Conservation (phyloP, 2,329 filamentous ascomycete species). For the Neoarthrinium moseri region DNA sequence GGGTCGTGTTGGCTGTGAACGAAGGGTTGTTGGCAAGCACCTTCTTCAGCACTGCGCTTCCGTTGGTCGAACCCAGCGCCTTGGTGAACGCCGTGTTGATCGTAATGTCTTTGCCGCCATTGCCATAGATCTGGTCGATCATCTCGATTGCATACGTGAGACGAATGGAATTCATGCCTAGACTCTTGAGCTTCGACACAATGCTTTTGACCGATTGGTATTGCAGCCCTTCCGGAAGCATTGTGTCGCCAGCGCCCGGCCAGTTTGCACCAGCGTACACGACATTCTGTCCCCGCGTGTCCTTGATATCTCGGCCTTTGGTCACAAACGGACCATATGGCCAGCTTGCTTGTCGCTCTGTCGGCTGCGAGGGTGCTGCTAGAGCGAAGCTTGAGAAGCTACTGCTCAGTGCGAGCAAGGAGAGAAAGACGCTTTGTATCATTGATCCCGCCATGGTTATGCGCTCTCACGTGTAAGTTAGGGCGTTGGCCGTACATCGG, state of each 20-base stretch:
- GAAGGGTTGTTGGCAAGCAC: slow-evolving; percentile 56
- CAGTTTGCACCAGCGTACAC: slow-evolving; percentile 59
- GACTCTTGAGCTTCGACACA: slow-evolving; percentile 52
- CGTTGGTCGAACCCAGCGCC: slow-evolving; percentile 50
- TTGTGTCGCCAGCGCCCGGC: slow-evolving; percentile 58
- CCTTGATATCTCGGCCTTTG: slow-evolving; percentile 40
- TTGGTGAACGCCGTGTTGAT: slow-evolving; percentile 42
- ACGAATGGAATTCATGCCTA: slow-evolving; percentile 64
- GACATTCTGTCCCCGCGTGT: slow-evolving; percentile 40
- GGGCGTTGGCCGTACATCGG: no score
- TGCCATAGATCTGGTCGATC: slow-evolving; percentile 57
- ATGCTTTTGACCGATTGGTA: slow-evolving; percentile 57
- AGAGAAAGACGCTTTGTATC: slow-evolving; percentile 17
- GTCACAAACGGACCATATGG: slow-evolving; percentile 34
- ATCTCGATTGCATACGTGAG: slow-evolving; percentile 64
- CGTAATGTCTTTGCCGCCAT: slow-evolving; percentile 43
- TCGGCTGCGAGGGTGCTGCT: slow-evolving; percentile 8
- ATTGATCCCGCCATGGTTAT: slow-evolving; percentile 16
- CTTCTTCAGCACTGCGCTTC: slow-evolving; percentile 44
- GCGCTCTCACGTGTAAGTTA: background rate
- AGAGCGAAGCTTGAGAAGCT: slow-evolving; percentile 10
- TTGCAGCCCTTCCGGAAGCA: slow-evolving; percentile 65
- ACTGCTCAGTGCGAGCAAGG: slow-evolving; percentile 23
- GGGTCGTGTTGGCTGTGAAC: slow-evolving; percentile 51
- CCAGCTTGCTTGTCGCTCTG: slow-evolving; percentile 17